Evolutionary conservation across 176 grass and related monocot species (phyloP), one percentile per base, ranked within the genome.

Genomic region (Carex parvula): DNA sequence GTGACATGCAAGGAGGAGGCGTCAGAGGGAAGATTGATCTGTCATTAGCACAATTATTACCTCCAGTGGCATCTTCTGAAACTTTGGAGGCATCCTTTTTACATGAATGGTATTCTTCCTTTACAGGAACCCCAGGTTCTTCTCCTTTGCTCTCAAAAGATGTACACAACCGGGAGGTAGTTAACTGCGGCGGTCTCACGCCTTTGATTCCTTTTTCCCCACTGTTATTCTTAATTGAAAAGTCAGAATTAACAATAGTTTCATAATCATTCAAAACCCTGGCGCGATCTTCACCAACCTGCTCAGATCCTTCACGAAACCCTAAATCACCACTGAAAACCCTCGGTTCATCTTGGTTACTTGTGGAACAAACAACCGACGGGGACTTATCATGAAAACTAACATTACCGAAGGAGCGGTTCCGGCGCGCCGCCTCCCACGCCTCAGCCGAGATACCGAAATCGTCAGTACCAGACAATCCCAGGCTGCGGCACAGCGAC

Each of bases 401-500:
- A 76, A 21, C 2, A 29, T 18, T 15, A 46, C 53, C 59, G 50
- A 50, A 5, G 61, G 63, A 83, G 1, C 42, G 80, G 42, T 21
- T 48, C 39, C 6, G 20, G 37, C 60, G 60, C 7, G 80, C 60
- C 39, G 83, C 91, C 70, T 99, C 93, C 97, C 97, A 99, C 15
- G 80, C 90, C 12, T 52, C 87, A 16, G 86, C 1, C 3, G 97
- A 84, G 86, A 99, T 92, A 44, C 89, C 93, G 59, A 99, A 99
- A 0, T 92, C 97, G 53, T 99, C 97, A 0, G 97, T 91, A 1
- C 97, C 91, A 26, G 87, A 88, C 64, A 99, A 58, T 3, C 97
- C 97, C 18, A 99, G 87, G 81, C 83, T 91, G 80, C 85, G 89
- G 83, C 93, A 99, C 39, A 96, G 88, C 66, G 81, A 87, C 65